These are phyloP conservation scores for Neurospora cerealis DNA, from an alignment of 495 filamentous ascomycete species.

Conservation along the genomic window DNA sequence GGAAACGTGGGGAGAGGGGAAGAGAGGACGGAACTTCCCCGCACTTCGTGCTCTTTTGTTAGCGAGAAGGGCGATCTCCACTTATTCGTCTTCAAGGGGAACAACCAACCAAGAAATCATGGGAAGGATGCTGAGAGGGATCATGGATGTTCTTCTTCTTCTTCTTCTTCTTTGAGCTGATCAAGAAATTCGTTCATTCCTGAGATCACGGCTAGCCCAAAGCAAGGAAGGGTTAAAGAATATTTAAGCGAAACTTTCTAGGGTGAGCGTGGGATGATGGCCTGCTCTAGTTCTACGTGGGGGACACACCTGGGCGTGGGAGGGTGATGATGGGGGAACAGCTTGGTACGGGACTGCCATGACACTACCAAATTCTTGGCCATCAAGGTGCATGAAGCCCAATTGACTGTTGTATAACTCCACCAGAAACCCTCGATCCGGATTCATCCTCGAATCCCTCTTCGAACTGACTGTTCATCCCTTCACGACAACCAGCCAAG, in stretches of 20 bases:
- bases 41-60: background rate
- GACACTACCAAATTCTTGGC: background rate
- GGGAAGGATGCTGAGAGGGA: background rate
- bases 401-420: background rate
- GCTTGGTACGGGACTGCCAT: background rate
- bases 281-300: background rate
- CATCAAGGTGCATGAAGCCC: background rate
- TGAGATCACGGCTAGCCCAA: background rate
- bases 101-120: background rate
- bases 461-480: background rate
- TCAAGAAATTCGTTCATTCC: background rate
- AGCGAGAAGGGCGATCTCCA: background rate
- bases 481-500: background rate
- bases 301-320: background rate
- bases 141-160: background rate
- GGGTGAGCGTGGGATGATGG: background rate
- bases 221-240: background rate
- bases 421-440: background rate
- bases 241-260: background rate
- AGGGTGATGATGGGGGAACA: background rate
- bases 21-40: background rate
- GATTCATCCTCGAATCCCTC: background rate
- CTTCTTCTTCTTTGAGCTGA: background rate
- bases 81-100: background rate
- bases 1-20: background rate